phyloP scores from a whole-genome alignment of 2,329 filamentous ascomycete genomes.

The Sphaerulina populicola region DNA sequence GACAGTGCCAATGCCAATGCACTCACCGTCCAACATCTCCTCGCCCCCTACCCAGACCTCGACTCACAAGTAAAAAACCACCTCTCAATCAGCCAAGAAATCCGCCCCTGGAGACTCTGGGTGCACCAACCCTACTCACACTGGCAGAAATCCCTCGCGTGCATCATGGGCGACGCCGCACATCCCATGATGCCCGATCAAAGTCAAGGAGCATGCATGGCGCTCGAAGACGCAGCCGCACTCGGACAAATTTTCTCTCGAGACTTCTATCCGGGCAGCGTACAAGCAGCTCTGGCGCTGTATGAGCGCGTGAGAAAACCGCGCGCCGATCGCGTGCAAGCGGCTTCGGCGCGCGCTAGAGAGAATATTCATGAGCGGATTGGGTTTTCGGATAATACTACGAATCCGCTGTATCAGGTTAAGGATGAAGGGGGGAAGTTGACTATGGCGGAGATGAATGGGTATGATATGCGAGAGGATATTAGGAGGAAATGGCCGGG shows the following conservation, averaged over 20 bases:
- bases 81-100: constrained; percentile 53
- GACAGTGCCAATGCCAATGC: no score
- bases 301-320: constrained; percentile 35
- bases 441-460: constrained; percentile 63
- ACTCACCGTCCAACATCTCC: no score
- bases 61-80: constrained; percentile 52
- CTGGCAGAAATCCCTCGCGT: constrained; percentile 45
- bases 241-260: constrained; percentile 54
- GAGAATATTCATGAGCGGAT: constrained; percentile 36
- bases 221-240: constrained; percentile 58
- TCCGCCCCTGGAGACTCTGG: constrained; percentile 59
- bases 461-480: constrained; percentile 36
- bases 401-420: constrained; percentile 52
- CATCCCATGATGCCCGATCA: constrained; percentile 60
- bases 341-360: constrained; percentile 30
- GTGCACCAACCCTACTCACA: constrained; percentile 56
- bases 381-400: constrained; percentile 55
- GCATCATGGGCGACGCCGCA: constrained; percentile 57
- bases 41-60: constrained; percentile 53
- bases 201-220: constrained; percentile 61
- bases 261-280: constrained; percentile 36
- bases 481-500: constrained; percentile 20
- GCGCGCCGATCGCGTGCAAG: constrained; percentile 35
- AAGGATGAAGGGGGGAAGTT: constrained; percentile 53
- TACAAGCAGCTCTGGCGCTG: constrained; percentile 29